A percentile compares a stretch with the other conserved stretches of the same genome.
phyloP scores from a whole-genome alignment of 495 filamentous ascomycete species.

The Mycothermus thermophilus region DNA sequence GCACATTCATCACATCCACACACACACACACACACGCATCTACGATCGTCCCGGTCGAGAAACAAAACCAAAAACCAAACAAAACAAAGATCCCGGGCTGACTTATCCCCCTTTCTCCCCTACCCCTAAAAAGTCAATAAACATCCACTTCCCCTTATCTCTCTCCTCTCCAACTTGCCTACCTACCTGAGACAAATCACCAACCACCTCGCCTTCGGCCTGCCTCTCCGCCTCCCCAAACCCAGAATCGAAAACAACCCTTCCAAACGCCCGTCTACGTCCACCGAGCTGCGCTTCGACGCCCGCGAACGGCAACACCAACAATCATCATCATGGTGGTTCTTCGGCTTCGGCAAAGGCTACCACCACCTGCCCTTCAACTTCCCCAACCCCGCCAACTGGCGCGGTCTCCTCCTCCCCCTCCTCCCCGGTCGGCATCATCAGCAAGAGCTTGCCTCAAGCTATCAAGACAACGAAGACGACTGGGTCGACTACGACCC shows the following conservation, averaged over 20 bases:
- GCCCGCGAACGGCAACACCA: no score
- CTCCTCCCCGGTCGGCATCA: no score
- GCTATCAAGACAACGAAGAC: no score
- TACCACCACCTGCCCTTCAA: no score
- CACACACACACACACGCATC: background rate
- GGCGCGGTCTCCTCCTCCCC: no score
- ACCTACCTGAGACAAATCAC: background rate
- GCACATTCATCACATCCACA: background rate
- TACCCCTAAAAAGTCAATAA: conserved; percentile 7
- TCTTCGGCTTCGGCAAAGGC: no score
- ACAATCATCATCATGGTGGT: no score
- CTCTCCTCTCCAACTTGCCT: no score
- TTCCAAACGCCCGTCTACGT: conserved; percentile 2
- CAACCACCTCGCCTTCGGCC: background rate
- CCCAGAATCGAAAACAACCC: conserved; percentile 17
- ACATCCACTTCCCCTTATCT: background rate
- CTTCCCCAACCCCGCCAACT: no score
- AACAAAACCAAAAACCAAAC: background rate
- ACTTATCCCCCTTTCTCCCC: background rate
- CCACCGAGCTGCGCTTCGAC: conserved; percentile 4
- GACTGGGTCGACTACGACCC: no score
- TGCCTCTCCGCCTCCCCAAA: no score
- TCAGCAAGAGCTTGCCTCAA: no score
- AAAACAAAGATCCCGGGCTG: background rate
- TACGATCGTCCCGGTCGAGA: background rate